Evolutionary conservation across 441 rosid genomes (phyloP).

Genomic region (Pelargonium fulgidum): DNA sequence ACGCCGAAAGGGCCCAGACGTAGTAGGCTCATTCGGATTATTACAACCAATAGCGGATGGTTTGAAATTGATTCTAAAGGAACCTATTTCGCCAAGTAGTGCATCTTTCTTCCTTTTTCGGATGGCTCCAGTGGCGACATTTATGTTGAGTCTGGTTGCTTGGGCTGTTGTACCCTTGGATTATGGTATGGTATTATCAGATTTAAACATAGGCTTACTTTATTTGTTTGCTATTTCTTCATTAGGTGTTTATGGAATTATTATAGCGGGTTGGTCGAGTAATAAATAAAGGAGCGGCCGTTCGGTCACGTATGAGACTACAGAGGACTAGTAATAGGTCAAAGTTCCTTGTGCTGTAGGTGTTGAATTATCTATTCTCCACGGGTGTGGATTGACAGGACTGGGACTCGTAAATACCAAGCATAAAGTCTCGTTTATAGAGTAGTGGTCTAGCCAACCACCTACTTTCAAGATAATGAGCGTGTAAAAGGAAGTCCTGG

Average conservation of each 20-base stretch:
- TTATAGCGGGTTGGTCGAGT: slow-evolving; percentile 22
- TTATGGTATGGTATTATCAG: slow-evolving; percentile 17
- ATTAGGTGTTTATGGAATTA: slow-evolving; percentile 21
- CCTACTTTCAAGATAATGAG: too few species aligned
- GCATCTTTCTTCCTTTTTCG: slow-evolving; percentile 16
- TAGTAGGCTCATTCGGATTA: not conserved
- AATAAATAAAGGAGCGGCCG: slow-evolving; percentile 12
- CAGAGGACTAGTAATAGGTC: too few species aligned
- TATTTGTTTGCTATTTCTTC: slow-evolving; percentile 25
- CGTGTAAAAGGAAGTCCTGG: too few species aligned
- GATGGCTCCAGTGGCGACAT: slow-evolving; percentile 17
- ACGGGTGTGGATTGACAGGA: too few species aligned
- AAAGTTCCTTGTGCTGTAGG: too few species aligned
- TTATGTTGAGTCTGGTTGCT: slow-evolving; percentile 15
- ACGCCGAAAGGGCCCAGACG: not conserved
- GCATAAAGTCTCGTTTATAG: too few species aligned
- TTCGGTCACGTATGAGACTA: too few species aligned
- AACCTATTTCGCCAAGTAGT: slow-evolving; percentile 17
- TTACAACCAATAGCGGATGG: not conserved
- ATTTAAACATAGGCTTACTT: slow-evolving; percentile 20
- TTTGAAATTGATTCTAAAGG: slow-evolving; percentile 11
- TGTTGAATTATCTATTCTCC: too few species aligned
- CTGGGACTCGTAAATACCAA: too few species aligned
- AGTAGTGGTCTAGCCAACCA: too few species aligned
- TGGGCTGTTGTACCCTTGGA: slow-evolving; percentile 9